These are phyloP conservation scores for Microsporum ferrugineum DNA, from an alignment of 2,329 filamentous ascomycete species.

Conservation along the genomic window DNA sequence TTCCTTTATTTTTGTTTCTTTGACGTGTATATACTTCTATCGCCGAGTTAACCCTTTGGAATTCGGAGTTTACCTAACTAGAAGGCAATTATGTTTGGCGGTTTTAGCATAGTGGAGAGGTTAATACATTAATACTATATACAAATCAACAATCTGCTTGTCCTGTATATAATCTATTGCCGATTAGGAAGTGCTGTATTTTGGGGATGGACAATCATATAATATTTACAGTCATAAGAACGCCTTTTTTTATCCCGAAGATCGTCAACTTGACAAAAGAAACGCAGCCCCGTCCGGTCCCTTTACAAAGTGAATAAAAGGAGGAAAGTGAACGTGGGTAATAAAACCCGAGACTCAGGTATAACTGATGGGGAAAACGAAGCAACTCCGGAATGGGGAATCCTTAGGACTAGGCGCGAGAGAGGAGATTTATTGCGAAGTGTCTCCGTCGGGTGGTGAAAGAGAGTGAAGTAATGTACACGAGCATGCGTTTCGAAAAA, in stretches of 20 bases:
- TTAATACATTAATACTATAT: not conserved
- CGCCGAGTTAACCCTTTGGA: not conserved
- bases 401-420: not conserved
- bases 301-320: not conserved
- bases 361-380: not conserved
- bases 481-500: not conserved
- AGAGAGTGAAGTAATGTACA: not conserved
- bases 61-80: not conserved
- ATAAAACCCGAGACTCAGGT: not conserved
- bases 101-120: not conserved
- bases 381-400: not conserved
- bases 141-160: not conserved
- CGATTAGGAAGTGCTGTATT: not conserved
- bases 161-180: not conserved
- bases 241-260: not conserved
- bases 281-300: not conserved
- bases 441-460: not conserved
- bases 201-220: not conserved
- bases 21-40: conserved; percentile 13
- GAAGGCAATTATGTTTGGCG: not conserved
- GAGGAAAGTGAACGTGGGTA: not conserved
- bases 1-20: not conserved
- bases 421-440: not conserved
- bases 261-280: not conserved
- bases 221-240: not conserved